A percentile compares a stretch with the other conserved stretches of the same genome.
phyloP scores from a whole-genome alignment of 1,139 yeast species.

The Ashbya aceris region DNA sequence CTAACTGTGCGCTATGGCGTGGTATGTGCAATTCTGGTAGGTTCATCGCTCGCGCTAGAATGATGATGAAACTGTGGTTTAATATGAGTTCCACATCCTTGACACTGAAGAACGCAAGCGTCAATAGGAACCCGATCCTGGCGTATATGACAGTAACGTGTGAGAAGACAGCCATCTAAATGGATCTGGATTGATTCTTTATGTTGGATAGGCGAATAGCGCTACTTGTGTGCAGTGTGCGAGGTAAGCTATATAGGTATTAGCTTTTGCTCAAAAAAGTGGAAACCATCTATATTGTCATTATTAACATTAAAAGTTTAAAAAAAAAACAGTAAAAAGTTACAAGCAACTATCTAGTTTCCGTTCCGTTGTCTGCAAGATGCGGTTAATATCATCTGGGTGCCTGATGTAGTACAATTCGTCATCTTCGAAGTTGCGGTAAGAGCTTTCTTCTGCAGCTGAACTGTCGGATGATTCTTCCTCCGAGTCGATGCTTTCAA shows the following conservation, averaged over 20 bases:
- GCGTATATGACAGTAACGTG: constrained; percentile 42
- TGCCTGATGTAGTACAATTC: constrained; percentile 20
- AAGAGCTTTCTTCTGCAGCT: background rate
- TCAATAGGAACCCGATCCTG: constrained; percentile 39
- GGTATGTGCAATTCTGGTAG: constrained; percentile 33
- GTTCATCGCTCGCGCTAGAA: constrained; percentile 35
- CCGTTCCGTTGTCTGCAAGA: constrained; percentile 27
- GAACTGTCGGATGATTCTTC: background rate
- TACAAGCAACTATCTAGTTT: constrained; percentile 26
- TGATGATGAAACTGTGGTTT: constrained; percentile 41
- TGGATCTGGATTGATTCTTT: no score
- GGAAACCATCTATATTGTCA: no score
- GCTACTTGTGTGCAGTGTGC: no score
- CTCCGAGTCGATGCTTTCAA: constrained; percentile 7
- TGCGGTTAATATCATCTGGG: constrained; percentile 18
- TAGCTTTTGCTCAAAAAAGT: no score
- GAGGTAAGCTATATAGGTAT: no score
- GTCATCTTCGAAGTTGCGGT: constrained; percentile 11
- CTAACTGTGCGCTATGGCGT: constrained; percentile 42
- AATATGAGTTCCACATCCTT: constrained; percentile 36
- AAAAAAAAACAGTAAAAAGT: background rate
- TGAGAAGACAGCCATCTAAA: constrained; percentile 47
- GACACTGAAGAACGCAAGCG: constrained; percentile 37
- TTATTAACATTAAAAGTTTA: background rate
- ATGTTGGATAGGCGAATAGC: no score